Conservation (phyloP, 495 filamentous ascomycete genomes). For the Penicillium dipodomyicola region DNA sequence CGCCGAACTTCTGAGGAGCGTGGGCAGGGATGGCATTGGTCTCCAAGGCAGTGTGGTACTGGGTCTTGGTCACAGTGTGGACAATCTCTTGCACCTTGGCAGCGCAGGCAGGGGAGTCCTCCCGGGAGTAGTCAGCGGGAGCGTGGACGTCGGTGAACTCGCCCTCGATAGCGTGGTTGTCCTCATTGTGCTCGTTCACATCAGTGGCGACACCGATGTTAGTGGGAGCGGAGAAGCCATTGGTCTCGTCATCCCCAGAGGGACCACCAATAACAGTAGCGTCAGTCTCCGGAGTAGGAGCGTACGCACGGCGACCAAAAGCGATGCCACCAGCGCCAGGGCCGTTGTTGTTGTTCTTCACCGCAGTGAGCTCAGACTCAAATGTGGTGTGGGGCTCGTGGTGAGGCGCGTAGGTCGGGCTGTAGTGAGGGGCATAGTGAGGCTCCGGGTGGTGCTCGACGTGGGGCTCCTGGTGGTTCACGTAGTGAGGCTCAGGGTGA, state of each 20-base stretch:
- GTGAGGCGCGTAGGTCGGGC: neutral
- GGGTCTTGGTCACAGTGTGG: conserved; percentile 33
- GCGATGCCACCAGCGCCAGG: conserved; percentile 4
- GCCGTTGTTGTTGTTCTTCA: neutral
- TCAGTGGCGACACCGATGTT: conserved; percentile 16
- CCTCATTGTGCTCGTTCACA: conserved; percentile 25
- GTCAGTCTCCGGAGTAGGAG: conserved; percentile 14
- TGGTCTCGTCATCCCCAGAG: conserved; percentile 25
- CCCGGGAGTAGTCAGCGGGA: neutral
- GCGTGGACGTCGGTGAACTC: conserved; percentile 21
- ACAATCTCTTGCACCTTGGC: conserved; percentile 29
- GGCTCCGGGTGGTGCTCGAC: neutral
- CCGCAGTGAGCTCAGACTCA: neutral
- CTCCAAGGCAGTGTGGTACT: conserved; percentile 21
- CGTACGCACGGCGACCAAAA: conserved; percentile 20
- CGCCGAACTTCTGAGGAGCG: neutral
- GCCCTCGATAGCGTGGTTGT: conserved; percentile 31
- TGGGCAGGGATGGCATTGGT: conserved; percentile 13
- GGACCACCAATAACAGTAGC: conserved; percentile 23
- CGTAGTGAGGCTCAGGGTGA: neutral
- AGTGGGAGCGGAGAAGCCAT: conserved; percentile 10
- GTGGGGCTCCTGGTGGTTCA: neutral
- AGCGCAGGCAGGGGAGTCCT: conserved; percentile 14
- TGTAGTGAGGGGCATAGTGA: neutral
- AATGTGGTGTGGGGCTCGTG: neutral